These are phyloP conservation scores for Curvularia verruculosa DNA, from an alignment of 2,329 filamentous ascomycete genomes.

Conservation along the genomic window DNA sequence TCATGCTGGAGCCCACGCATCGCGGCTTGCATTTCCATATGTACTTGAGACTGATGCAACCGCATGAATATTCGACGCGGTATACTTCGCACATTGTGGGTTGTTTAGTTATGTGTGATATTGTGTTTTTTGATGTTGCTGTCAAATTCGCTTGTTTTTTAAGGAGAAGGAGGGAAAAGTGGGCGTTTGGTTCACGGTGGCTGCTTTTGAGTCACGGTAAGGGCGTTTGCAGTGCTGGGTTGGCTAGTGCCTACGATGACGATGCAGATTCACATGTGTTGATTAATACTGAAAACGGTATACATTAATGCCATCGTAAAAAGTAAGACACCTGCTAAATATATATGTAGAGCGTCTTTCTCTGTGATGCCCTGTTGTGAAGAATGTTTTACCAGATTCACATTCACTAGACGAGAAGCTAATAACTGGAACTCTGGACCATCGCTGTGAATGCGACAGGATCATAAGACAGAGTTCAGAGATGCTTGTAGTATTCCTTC, in stretches of 20 bases:
- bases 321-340: no score
- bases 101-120: not conserved
- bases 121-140: not conserved
- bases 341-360: no score
- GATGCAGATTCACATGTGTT: not conserved
- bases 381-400: no score
- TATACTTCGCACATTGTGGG: constrained; percentile 1
- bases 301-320: no score
- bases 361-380: no score
- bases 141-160: no score
- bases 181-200: not conserved
- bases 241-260: not conserved
- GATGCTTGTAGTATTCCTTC: not conserved
- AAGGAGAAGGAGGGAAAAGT: no score
- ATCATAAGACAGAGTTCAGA: not conserved
- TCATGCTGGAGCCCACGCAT: not conserved
- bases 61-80: constrained; percentile 1
- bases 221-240: not conserved
- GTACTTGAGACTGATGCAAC: not conserved
- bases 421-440: no score
- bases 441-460: no score
- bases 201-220: not conserved
- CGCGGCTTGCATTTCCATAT: not conserved
- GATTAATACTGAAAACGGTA: no score
- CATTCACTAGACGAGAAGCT: no score